Evolutionary conservation across 176 grass and related monocot species (phyloP).

Genomic region (Aegilops tauschii): DNA sequence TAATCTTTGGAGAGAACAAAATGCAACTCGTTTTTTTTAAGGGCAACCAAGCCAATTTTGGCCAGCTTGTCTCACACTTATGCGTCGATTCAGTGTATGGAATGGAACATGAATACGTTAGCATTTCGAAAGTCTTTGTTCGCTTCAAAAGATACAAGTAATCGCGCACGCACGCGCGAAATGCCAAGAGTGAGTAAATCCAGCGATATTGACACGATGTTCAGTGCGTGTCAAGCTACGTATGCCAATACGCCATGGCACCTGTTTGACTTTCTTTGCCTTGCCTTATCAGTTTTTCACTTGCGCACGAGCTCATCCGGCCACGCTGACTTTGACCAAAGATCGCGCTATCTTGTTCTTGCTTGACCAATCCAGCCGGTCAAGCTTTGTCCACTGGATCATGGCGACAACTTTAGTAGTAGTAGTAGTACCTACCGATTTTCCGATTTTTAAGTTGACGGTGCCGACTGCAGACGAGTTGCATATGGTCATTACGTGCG

Average conservation of each 20-base stretch:
- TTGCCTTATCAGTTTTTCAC: background rate
- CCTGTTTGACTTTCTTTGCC: background rate
- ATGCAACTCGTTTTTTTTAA: background rate
- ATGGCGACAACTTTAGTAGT: background rate
- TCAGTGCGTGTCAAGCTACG: background rate
- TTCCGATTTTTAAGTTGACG: background rate
- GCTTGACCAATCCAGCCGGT: background rate
- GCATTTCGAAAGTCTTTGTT: background rate
- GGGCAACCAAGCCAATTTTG: background rate
- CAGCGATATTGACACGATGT: background rate
- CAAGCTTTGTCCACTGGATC: constrained; percentile 3
- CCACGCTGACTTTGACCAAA: background rate
- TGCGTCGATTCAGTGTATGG: background rate
- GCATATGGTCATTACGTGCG: background rate
- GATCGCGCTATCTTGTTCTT: background rate
- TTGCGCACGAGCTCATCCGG: background rate
- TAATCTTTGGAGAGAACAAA: background rate
- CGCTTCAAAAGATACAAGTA: background rate
- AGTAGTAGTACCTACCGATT: background rate
- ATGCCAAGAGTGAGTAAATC: background rate
- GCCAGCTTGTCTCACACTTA: background rate
- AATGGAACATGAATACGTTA: background rate
- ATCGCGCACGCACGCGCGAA: background rate
- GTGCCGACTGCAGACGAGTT: background rate
- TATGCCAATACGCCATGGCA: background rate